Conservation (phyloP, 2,329 filamentous ascomycete species). For the Calcarisporium arbuscula region DNA sequence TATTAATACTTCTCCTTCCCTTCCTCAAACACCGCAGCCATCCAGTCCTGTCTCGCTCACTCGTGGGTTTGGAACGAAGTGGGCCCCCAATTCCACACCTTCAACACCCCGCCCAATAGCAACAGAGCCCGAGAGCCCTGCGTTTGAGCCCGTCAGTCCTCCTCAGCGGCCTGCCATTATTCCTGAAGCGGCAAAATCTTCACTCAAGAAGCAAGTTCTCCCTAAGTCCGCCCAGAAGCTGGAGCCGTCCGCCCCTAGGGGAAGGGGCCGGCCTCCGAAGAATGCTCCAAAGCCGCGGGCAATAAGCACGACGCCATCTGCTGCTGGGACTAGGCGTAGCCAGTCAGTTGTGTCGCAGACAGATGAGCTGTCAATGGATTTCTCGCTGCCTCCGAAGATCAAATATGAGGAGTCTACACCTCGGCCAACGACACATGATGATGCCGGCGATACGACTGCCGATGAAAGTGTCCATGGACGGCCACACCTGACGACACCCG, state of each 20-base stretch:
- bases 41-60: conserved; percentile 21
- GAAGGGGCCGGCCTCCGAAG: conserved; percentile 29
- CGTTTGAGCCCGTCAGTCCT: conserved; percentile 54
- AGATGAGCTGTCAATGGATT: conserved; percentile 42
- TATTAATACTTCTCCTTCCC: conserved; percentile 21
- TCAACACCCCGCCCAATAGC: conserved; percentile 44
- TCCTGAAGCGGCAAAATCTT: conserved; percentile 22
- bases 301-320: conserved; percentile 28
- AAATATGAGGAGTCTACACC: conserved; percentile 57
- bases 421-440: conserved; percentile 43
- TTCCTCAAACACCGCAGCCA: conserved; percentile 29
- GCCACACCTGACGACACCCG: conserved; percentile 28
- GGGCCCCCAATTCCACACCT: conserved; percentile 50
- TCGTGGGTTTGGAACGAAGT: conserved; percentile 47
- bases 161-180: conserved; percentile 32
- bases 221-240: conserved; percentile 20
- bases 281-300: conserved; percentile 27
- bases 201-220: conserved; percentile 25
- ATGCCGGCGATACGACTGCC: conserved; percentile 48
- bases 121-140: conserved; percentile 42
- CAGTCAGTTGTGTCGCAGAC: conserved; percentile 40
- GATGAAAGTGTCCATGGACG: conserved; percentile 44
- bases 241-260: conserved; percentile 17
- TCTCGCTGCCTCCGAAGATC: conserved; percentile 36
- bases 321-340: conserved; percentile 31